These are phyloP conservation scores for Vaccinium vitisidaea DNA, from an alignment of 148 eudicot genomes.

Conservation along the genomic window DNA sequence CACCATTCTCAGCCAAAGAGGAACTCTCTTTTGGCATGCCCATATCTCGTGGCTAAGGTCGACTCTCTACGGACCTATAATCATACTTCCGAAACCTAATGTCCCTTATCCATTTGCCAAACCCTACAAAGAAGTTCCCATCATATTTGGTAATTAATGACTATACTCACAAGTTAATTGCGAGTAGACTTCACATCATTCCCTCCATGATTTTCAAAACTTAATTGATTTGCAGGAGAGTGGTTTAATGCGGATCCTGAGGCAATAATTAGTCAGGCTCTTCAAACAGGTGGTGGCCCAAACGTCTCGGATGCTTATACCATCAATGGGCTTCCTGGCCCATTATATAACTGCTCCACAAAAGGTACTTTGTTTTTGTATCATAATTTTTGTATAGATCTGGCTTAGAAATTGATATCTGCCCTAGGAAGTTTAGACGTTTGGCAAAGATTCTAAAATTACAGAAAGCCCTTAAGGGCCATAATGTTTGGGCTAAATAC, in stretches of 20 bases:
- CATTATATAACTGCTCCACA: slow-evolving; percentile 50
- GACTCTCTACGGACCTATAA: slow-evolving; percentile 48
- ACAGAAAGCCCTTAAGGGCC: too few relatives aligned
- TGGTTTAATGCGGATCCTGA: slow-evolving; percentile 61
- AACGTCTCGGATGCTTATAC: slow-evolving; percentile 64
- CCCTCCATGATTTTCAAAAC: background rate
- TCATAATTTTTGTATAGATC: too few relatives aligned
- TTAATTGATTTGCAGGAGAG: slow-evolving; percentile 36
- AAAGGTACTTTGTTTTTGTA: slow-evolving; percentile 31
- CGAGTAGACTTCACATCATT: background rate
- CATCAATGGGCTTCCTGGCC: slow-evolving; percentile 60
- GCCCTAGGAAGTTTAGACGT: too few relatives aligned
- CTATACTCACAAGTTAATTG: background rate
- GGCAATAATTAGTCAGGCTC: slow-evolving; percentile 47
- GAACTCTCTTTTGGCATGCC: slow-evolving; percentile 57
- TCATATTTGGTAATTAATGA: slow-evolving; percentile 41
- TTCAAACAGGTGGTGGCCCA: slow-evolving; percentile 57
- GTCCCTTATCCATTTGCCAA: slow-evolving; percentile 46
- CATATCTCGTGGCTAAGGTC: slow-evolving; percentile 60
- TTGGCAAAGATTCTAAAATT: too few relatives aligned
- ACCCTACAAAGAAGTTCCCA: slow-evolving; percentile 52
- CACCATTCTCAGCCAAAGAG: slow-evolving; percentile 50
- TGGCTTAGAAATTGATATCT: too few relatives aligned
- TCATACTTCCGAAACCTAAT: slow-evolving; percentile 46
- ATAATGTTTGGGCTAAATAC: too few relatives aligned